Evolutionary conservation across 805 yeast genomes (phyloP).

Genomic region (Candida stauntonica): DNA sequence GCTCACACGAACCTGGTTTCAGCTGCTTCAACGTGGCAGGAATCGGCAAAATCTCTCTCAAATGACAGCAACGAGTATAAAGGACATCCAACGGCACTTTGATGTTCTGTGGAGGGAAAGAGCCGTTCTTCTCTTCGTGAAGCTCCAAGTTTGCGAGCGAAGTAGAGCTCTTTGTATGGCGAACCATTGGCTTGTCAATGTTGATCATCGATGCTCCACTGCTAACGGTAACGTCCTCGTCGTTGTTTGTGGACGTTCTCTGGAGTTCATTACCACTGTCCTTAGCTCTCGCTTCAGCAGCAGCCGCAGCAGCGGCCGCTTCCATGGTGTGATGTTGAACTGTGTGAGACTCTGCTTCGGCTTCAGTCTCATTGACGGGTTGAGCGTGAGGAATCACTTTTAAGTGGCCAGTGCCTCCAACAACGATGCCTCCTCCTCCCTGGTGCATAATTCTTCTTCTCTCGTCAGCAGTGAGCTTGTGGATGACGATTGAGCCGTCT

Average conservation of each 20-base stretch:
- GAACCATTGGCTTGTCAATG: conserved; percentile 41
- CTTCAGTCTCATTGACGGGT: conserved; percentile 7
- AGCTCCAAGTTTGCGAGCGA: conserved; percentile 23
- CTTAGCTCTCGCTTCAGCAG: conserved; percentile 34
- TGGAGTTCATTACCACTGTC: conserved; percentile 30
- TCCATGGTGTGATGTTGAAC: background rate
- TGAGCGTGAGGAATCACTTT: conserved; percentile 32
- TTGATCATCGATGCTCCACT: conserved; percentile 32
- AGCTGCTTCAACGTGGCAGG: conserved; percentile 85
- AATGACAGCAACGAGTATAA: conserved; percentile 89
- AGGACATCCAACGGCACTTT: conserved; percentile 57
- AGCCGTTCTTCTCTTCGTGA: conserved; percentile 21
- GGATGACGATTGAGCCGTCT: conserved; percentile 50
- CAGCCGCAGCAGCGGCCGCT: conserved; percentile 33
- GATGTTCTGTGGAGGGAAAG: conserved; percentile 28
- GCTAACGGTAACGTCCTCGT: conserved; percentile 35
- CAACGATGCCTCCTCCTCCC: conserved; percentile 67
- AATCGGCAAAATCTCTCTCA: conserved; percentile 86
- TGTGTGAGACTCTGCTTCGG: background rate
- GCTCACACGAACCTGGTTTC: conserved; percentile 69
- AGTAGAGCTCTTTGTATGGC: conserved; percentile 30
- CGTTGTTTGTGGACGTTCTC: conserved; percentile 30
- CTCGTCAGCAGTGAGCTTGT: conserved; percentile 53
- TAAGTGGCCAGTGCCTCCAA: conserved; percentile 72
- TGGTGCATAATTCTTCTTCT: conserved; percentile 38